Evolutionary conservation across 306 rosid species (phyloP).

Genomic region (Senna tora): DNA sequence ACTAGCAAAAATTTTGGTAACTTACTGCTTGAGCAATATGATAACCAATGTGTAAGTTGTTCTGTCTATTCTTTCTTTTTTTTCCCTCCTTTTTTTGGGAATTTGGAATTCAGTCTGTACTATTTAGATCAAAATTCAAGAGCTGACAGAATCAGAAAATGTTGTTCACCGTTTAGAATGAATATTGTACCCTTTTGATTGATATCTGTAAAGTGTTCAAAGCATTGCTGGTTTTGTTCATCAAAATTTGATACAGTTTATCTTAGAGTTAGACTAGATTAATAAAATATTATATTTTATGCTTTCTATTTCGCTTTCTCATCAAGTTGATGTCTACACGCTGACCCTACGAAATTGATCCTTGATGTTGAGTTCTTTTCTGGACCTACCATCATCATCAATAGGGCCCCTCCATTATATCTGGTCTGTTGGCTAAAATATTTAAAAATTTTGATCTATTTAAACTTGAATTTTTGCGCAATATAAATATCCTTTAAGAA

Average conservation of each 20-base stretch:
- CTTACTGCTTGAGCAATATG: conserved; percentile 44
- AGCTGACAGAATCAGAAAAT: not conserved
- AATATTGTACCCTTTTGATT: not conserved
- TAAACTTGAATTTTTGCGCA: no score
- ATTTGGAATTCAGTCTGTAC: conserved; percentile 14
- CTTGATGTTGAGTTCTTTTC: no score
- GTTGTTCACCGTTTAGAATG: conserved; percentile 5
- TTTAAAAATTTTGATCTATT: no score
- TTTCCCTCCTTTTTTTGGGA: not conserved
- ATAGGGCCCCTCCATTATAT: no score
- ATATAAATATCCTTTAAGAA: no score
- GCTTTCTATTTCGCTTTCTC: no score
- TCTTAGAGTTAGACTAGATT: no score
- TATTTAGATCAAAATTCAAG: not conserved
- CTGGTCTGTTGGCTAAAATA: no score
- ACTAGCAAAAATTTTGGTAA: conserved; percentile 48
- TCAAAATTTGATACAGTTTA: not conserved
- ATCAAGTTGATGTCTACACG: no score
- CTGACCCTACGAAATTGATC: no score
- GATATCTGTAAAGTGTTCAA: not conserved
- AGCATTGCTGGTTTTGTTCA: not conserved
- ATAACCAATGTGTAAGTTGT: conserved; percentile 50
- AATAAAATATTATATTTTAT: no score
- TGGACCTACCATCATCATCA: no score
- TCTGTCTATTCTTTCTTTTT: not conserved